A percentile compares a stretch with the other conserved stretches of the same genome.
Evolutionary conservation across 2,329 filamentous ascomycete genomes (phyloP).

Genomic region (Trichoderma gracile): DNA sequence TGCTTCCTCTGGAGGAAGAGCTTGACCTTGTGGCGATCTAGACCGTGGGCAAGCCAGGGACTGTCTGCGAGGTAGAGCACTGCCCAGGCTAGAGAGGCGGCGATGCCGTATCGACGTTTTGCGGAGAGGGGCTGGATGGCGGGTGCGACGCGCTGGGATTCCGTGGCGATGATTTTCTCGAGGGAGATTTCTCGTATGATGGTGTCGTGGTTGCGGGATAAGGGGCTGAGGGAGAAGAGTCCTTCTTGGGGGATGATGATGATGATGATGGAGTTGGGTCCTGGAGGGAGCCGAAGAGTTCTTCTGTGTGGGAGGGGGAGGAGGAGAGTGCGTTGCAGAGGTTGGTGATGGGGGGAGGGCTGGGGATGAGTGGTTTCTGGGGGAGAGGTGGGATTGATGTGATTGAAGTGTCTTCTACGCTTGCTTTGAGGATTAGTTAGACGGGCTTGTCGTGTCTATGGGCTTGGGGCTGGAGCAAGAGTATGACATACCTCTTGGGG

Average conservation of each 20-base stretch:
- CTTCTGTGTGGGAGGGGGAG: background rate
- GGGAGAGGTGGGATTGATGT: background rate
- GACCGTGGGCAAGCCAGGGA: slow-evolving; percentile 6
- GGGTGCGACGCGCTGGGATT: slow-evolving; percentile 2
- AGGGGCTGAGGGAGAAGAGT: slow-evolving; percentile 8
- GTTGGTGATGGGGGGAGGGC: background rate
- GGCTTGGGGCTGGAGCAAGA: background rate
- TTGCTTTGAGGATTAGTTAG: background rate
- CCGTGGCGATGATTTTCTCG: slow-evolving; percentile 13
- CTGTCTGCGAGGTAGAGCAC: slow-evolving; percentile 15
- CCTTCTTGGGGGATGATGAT: background rate
- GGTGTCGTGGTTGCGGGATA: background rate
- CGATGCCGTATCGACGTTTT: slow-evolving; percentile 18
- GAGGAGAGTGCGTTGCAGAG: slow-evolving; percentile 2
- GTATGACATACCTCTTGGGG: background rate
- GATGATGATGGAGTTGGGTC: background rate
- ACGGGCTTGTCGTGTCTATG: background rate
- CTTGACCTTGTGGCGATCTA: background rate
- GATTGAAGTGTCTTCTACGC: slow-evolving; percentile 15
- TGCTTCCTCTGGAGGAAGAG: slow-evolving; percentile 12
- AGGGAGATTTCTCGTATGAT: slow-evolving; percentile 13
- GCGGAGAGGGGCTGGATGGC: slow-evolving; percentile 23
- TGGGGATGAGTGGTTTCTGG: background rate
- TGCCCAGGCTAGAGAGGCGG: slow-evolving; percentile 15
- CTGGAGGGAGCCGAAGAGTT: slow-evolving; percentile 10